Conservation (phyloP, 495 filamentous ascomycete genomes). For the Neurospora discreta region DNA sequence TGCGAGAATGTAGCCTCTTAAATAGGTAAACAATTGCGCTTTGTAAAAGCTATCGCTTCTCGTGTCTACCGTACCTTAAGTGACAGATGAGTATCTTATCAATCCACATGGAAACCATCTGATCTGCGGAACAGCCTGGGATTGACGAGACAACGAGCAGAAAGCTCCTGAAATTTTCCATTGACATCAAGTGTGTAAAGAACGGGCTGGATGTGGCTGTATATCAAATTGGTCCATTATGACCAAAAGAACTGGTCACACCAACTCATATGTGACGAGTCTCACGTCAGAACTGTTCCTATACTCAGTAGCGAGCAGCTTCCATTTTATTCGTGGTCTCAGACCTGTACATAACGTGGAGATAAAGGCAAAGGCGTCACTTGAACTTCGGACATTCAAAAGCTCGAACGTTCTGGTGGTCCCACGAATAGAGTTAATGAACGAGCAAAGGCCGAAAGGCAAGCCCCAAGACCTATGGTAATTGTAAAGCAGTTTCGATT, state of each 20-base stretch:
- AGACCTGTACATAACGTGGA: neutral
- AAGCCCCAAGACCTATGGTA: neutral
- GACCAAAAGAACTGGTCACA: neutral
- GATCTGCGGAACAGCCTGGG: neutral
- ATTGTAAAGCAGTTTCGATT: neutral
- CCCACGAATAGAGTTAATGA: neutral
- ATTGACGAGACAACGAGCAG: neutral
- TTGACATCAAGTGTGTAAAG: neutral
- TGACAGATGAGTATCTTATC: neutral
- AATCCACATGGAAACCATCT: neutral
- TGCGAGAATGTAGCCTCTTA: neutral
- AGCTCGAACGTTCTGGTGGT: neutral
- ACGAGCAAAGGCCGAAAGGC: neutral
- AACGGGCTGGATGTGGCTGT: neutral
- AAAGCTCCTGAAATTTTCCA: neutral
- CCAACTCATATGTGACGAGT: neutral
- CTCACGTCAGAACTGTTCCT: neutral
- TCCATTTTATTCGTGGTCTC: neutral
- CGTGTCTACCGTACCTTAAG: neutral
- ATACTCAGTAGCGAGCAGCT: neutral
- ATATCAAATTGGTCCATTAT: neutral
- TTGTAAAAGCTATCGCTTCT: neutral
- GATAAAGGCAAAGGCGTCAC: neutral
- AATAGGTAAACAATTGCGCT: neutral
- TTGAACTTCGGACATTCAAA: neutral